Evolutionary conservation across 495 filamentous ascomycete species (phyloP).

Genomic region (Xylaria nigripes): DNA sequence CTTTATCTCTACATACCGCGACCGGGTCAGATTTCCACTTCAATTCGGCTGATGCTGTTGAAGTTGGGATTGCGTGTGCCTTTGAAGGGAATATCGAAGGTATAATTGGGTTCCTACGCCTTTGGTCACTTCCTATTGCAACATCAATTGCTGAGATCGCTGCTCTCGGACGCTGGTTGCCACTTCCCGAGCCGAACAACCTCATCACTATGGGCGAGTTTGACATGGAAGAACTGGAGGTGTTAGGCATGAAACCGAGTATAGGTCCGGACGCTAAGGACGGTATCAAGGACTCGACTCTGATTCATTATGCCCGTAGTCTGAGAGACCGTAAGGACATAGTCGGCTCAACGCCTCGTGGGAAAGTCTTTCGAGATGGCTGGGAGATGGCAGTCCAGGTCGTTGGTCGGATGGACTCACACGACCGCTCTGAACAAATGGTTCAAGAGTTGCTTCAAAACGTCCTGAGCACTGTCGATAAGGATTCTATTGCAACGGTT

Average conservation of each 20-base stretch:
- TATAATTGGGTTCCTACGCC: conserved; percentile 60
- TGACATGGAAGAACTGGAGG: conserved; percentile 48
- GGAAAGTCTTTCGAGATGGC: conserved; percentile 48
- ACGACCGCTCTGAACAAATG: conserved; percentile 52
- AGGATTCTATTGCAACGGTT: conserved; percentile 57
- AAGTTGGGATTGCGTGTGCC: conserved; percentile 70
- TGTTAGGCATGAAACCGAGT: conserved; percentile 41
- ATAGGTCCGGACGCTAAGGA: conserved; percentile 38
- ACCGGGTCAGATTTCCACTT: conserved; percentile 50
- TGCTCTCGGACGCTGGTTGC: conserved; percentile 65
- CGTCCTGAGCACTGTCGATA: conserved; percentile 53
- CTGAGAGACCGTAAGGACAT: conserved; percentile 38
- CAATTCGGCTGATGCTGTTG: conserved; percentile 61
- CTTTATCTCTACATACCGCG: conserved; percentile 41
- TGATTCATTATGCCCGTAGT: conserved; percentile 64
- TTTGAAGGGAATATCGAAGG: conserved; percentile 70
- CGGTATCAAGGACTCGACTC: conserved; percentile 58
- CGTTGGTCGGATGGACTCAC: conserved; percentile 63
- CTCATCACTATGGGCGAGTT: conserved; percentile 37
- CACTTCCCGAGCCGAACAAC: conserved; percentile 37
- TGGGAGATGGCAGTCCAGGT: conserved; percentile 83
- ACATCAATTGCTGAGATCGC: conserved; percentile 74
- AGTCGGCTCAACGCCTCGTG: conserved; percentile 20
- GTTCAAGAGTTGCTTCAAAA: conserved; percentile 47
- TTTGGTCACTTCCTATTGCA: conserved; percentile 70